A percentile compares a stretch with the other conserved stretches of the same genome.
Evolutionary conservation across 305 asterid genomes (phyloP).

Genomic region (Vinca major): DNA sequence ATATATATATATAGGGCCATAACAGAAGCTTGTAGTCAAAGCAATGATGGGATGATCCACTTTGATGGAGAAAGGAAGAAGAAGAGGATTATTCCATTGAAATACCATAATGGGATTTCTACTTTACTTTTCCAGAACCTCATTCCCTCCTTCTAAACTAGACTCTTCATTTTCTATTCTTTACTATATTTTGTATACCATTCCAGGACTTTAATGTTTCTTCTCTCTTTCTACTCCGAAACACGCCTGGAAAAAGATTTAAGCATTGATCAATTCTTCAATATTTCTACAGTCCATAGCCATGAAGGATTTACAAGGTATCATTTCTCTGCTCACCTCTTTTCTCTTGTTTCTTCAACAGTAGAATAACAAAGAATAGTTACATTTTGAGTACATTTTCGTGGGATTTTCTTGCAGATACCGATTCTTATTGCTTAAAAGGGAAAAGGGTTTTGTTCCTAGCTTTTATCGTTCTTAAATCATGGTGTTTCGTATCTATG

Average conservation of each 20-base stretch:
- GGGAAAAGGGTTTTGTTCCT: not conserved
- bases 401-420: conserved; percentile 1
- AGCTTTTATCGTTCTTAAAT: not conserved
- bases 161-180: conserved; percentile 4
- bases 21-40: conserved; percentile 20
- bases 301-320: conserved; percentile 35
- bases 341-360: not conserved
- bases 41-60: conserved; percentile 30
- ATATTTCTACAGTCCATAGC: conserved; percentile 12
- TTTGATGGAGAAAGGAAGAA: conserved; percentile 11
- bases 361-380: not conserved
- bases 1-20: too few species aligned
- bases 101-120: conserved; percentile 23
- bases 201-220: not conserved
- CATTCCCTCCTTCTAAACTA: conserved; percentile 14
- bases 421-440: not conserved
- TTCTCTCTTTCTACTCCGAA: not conserved
- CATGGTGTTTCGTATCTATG: not conserved
- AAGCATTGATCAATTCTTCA: not conserved
- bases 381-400: not conserved
- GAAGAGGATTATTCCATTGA: conserved; percentile 13
- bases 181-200: not conserved
- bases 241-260: not conserved
- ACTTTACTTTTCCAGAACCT: conserved; percentile 26
- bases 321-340: not conserved